Evolutionary conservation across 1,139 yeast genomes (phyloP), one percentile per base, ranked within the genome.

Genomic region (Debaryomycetaceae sp.): DNA sequence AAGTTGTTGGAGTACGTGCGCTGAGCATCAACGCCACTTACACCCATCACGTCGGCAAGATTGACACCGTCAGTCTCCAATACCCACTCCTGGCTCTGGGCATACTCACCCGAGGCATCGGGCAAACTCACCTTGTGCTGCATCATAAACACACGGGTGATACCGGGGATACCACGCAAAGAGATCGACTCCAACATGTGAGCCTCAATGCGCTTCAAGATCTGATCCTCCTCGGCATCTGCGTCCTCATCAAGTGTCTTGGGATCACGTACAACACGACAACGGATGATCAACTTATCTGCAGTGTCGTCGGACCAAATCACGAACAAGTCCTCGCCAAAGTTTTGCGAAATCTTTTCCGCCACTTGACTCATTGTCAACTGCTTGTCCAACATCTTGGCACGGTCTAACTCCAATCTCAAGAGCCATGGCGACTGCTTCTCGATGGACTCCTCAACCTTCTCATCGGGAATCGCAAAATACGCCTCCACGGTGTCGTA

Each of bases 251-350:
- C 96, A 53, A 88, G 62, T 11, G 88, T 71, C 62, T 91, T 91
- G 39, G 96, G 96, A 58, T 88, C 96, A 61, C 98, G 85, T 27
- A 91, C 91, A 46, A 93, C 95, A 70, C 99, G 84, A 72, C 98
- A 91, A 71, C 99, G 94, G 46, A 93, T 83, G 41, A 91, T 82
- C 61, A 93, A 80, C 59, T 88, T 89, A 46, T 91, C 97, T 28
- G 97, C 96, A 49, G 94, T 89, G 69, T 93, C 99, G 69, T 93
- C 98, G 29, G 96, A 88, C 98, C 98, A 93, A 53, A 93, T 91
- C 31, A 93, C 96, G 51, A 89, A 91, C 63, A 91, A 67, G 61
- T 91, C 97, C 50, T 88, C 95, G 36, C 91, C 95, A 57, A 91
- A 93, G 44, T 86, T 83, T 51, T 83, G 91, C 40, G 91, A 83